Conservation (phyloP, 2,329 filamentous ascomycete genomes). For the Taxawa tesnikishii region DNA sequence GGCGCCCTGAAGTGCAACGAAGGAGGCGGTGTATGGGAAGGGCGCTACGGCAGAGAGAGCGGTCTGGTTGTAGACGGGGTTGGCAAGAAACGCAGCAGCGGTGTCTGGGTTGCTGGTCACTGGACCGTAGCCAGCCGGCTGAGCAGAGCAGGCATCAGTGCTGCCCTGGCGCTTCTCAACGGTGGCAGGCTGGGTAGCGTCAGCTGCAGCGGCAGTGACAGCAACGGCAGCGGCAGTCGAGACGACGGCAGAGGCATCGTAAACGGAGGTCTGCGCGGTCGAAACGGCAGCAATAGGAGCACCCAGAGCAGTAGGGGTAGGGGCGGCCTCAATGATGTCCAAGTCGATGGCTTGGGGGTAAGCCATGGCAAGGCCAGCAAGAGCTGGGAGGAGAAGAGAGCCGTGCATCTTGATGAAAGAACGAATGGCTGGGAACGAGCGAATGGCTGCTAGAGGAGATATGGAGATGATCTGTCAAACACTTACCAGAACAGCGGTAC, state of each 20-base stretch:
- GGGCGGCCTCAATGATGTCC: slow-evolving; percentile 9
- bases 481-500: too few relatives aligned
- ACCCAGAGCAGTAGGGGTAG: slow-evolving; percentile 5
- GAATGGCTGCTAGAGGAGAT: too few relatives aligned
- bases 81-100: slow-evolving; percentile 15
- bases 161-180: slow-evolving; percentile 3
- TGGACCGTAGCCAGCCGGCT: slow-evolving; percentile 6
- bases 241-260: too few relatives aligned
- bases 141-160: slow-evolving; percentile 5
- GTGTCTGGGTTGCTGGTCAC: slow-evolving; percentile 19
- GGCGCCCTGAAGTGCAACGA: slow-evolving; percentile 12
- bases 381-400: slow-evolving; percentile 3
- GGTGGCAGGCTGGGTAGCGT: slow-evolving; percentile 1
- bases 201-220: slow-evolving; percentile 2
- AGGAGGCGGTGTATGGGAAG: slow-evolving; percentile 14
- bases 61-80: slow-evolving; percentile 12
- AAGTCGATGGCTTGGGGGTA: slow-evolving; percentile 15
- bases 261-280: slow-evolving; percentile 5
- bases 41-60: slow-evolving; percentile 13
- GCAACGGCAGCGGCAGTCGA: slow-evolving; percentile 1
- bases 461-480: too few relatives aligned
- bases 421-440: too few relatives aligned
- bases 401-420: slow-evolving; percentile 5
- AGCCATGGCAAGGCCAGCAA: slow-evolving; percentile 4
- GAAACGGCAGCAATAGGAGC: slow-evolving; percentile 4